Evolutionary conservation across 306 rosid species (phyloP).

Genomic region (Lupinus albus): DNA sequence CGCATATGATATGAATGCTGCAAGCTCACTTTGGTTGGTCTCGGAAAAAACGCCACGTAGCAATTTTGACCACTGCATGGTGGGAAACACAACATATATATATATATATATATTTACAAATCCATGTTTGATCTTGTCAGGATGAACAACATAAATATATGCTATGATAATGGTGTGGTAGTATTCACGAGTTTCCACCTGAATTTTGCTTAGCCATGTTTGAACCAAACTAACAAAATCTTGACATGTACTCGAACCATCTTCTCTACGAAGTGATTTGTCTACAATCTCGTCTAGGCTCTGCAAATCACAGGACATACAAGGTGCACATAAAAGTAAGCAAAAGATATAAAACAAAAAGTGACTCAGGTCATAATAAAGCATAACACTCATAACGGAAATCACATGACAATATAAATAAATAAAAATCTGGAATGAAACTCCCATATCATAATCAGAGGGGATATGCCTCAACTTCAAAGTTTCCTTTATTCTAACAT

Average conservation of each 20-base stretch:
- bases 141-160: background rate
- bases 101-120: background rate
- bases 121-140: background rate
- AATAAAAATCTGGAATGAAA: background rate
- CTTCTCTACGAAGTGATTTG: slow-evolving; percentile 61
- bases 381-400: background rate
- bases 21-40: slow-evolving; percentile 86
- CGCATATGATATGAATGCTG: slow-evolving; percentile 81
- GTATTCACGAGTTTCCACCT: slow-evolving; percentile 46
- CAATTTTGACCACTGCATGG: slow-evolving; percentile 64
- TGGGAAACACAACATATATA: background rate
- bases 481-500: slow-evolving; percentile 23
- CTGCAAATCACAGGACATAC: slow-evolving; percentile 51
- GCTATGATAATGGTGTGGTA: slow-evolving; percentile 16
- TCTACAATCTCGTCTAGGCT: slow-evolving; percentile 68
- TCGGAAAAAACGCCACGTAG: slow-evolving; percentile 60
- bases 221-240: slow-evolving; percentile 75
- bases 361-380: slow-evolving; percentile 9
- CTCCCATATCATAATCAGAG: background rate
- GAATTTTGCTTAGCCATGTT: slow-evolving; percentile 68
- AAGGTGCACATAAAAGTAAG: slow-evolving; percentile 26
- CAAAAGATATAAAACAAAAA: slow-evolving; percentile 32
- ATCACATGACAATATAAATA: slow-evolving; percentile 1
- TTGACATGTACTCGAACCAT: slow-evolving; percentile 64
- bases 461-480: slow-evolving; percentile 16